Evolutionary conservation across 768 basidiomycete species (phyloP), one percentile per base, ranked within the genome.

Genomic region (Naganishia friedmannii): DNA sequence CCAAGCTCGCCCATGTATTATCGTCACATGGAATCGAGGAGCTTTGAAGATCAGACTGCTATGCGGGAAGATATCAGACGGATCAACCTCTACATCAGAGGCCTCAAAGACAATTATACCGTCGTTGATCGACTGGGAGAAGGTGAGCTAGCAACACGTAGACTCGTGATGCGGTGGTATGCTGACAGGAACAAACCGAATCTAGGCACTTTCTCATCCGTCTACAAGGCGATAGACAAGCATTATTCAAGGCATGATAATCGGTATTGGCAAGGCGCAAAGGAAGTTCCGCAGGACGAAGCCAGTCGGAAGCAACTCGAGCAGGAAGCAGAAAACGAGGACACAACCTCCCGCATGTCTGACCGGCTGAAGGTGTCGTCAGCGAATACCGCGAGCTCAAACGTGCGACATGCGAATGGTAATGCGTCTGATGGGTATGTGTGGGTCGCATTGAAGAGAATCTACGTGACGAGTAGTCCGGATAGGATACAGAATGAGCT

Each of bases 381-480:
- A 5, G 3, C 39, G 26, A 63, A 26, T 51, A 51, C 3, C 23
- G 48, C 48, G 23, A n/a, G 48, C 2, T 15, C 29, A 58, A 31
- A 63, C 58, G 26, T 65, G 66, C 53, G 79, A 26, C n/a, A 42
- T 31, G 19, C 32, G 57, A 46, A 42, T 12, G 39, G 15, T n/a
- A 4, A 63, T 89, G 42, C 23, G 23, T 2, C 39, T 8, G 26
- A 34, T 19, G 60, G 60, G 6, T 7, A 63, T 21, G 60, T 63
- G 6, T 93, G 89, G 75, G 93, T 98, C 48, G 96, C 96, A 0
- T 83, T 99, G 77, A 98, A 99, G 83, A 87, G 94, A 72, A 97
- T 99, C 79, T 92, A 98, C 79, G 94, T 93, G 12, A 98, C 96
- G 0, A 94, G 92, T 79, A 91, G 88, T 73, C 96, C 96, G 0